These are phyloP conservation scores for Hymenoscyphus albidus DNA, from an alignment of 2,329 filamentous ascomycete species.

Conservation along the genomic window DNA sequence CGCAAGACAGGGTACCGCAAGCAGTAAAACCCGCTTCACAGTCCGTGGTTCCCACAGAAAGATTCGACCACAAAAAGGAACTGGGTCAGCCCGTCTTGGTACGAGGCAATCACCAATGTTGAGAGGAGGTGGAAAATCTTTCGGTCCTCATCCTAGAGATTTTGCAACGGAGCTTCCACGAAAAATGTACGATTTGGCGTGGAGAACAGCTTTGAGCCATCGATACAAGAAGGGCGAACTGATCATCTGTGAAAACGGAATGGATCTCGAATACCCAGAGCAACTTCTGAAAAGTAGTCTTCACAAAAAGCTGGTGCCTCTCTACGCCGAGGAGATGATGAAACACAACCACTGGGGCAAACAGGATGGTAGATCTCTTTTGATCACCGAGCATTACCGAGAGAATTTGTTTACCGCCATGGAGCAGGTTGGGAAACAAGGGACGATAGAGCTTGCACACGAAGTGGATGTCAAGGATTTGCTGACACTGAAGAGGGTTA, in stretches of 20 bases:
- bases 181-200: conserved; percentile 94
- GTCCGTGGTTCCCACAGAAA: conserved; percentile 82
- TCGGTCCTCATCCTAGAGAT: conserved; percentile 88
- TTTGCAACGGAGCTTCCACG: conserved; percentile 78
- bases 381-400: conserved; percentile 63
- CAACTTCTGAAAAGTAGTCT: neutral
- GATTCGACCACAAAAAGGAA: conserved; percentile 81
- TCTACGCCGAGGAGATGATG: conserved; percentile 66
- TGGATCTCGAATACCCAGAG: conserved; percentile 54
- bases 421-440: conserved; percentile 59
- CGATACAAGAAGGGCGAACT: conserved; percentile 84
- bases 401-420: conserved; percentile 65
- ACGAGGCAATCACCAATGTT: conserved; percentile 77
- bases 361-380: conserved; percentile 64
- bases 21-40: conserved; percentile 74
- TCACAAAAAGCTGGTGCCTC: conserved; percentile 37
- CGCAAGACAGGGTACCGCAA: conserved; percentile 82
- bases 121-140: conserved; percentile 79
- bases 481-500: conserved; percentile 75
- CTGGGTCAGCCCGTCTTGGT: conserved; percentile 74
- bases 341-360: conserved; percentile 66
- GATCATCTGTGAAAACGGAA: conserved; percentile 74
- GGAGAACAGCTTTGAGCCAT: conserved; percentile 90
- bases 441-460: conserved; percentile 63
- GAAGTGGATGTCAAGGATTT: conserved; percentile 96